These are phyloP conservation scores for Backusella macrospora DNA, from an alignment of 192 early-diverging fungal species.

Conservation along the genomic window DNA sequence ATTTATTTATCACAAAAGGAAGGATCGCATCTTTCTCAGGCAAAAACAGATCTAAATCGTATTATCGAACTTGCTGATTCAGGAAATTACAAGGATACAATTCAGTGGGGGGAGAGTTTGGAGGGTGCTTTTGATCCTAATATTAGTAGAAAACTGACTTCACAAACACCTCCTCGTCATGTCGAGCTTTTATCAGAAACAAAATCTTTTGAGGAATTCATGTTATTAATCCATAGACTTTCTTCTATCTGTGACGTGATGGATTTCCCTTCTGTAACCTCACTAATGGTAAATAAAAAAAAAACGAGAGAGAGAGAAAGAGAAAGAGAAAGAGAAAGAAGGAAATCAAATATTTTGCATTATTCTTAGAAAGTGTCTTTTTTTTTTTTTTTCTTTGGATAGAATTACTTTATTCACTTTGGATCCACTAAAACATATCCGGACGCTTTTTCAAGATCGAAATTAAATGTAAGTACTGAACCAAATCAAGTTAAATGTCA, in stretches of 20 bases:
- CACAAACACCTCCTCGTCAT: constrained; percentile 66
- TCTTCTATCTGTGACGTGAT: constrained; percentile 44
- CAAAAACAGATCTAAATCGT: constrained; percentile 31
- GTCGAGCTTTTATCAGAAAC: constrained; percentile 47
- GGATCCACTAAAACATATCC: constrained; percentile 48
- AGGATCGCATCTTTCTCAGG: constrained; percentile 44
- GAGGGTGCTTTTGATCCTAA: constrained; percentile 62
- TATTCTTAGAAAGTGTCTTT: background rate
- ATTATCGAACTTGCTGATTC: constrained; percentile 17
- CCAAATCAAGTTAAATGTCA: background rate
- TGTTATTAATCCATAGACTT: constrained; percentile 41
- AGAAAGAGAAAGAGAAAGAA: background rate
- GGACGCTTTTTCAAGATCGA: constrained; percentile 58
- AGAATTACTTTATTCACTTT: constrained; percentile 58
- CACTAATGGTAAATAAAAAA: constrained; percentile 44
- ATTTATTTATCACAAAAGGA: constrained; percentile 47
- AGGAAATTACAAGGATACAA: constrained; percentile 26
- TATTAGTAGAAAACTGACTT: constrained; percentile 62
- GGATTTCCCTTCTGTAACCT: constrained; percentile 45
- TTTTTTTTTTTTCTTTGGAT: background rate
- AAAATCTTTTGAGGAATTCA: constrained; percentile 47
- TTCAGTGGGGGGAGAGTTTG: constrained; percentile 39
- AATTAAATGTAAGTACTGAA: constrained; percentile 37
- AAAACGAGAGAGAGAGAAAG: background rate
- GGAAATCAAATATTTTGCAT: background rate